Evolutionary conservation across 352 stramenopile species (phyloP).

Genomic region (Phytopythium oedochilum): DNA sequence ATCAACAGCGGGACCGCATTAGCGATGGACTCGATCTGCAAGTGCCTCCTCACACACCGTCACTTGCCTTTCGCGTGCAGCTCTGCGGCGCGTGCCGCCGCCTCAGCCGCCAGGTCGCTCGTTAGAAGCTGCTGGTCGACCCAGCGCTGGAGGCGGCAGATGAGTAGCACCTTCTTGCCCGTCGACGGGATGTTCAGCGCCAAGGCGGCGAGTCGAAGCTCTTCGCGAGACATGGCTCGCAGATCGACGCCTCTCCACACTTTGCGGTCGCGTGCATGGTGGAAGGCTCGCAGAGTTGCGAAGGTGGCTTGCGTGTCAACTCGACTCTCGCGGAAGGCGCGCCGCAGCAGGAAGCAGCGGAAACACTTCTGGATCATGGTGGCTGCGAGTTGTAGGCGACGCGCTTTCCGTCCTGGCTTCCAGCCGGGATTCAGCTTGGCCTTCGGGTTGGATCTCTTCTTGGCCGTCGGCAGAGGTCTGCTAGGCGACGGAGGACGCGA

Average conservation of each 20-base stretch:
- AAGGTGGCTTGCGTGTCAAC: constrained; percentile 44
- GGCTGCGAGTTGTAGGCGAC: constrained; percentile 38
- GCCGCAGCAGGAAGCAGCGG: constrained; percentile 52
- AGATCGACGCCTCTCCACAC: constrained; percentile 59
- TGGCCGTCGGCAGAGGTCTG: neutral
- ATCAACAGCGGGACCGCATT: neutral
- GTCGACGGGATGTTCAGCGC: constrained; percentile 66
- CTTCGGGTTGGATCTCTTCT: constrained; percentile 29
- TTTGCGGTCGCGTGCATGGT: constrained; percentile 38
- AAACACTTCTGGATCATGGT: constrained; percentile 72
- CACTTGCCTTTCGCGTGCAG: constrained; percentile 39
- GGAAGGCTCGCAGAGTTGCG: constrained; percentile 42
- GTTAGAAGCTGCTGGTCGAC: constrained; percentile 57
- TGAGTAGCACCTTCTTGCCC: constrained; percentile 73
- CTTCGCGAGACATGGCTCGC: constrained; percentile 48
- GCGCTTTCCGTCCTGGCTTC: constrained; percentile 29
- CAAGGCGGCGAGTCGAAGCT: constrained; percentile 54
- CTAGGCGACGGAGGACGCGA: constrained; percentile 1
- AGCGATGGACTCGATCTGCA: neutral
- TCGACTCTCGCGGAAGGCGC: constrained; percentile 45
- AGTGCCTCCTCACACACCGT: neutral
- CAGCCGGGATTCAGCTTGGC: constrained; percentile 61
- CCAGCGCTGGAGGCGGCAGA: constrained; percentile 72
- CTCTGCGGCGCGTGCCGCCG: constrained; percentile 46
- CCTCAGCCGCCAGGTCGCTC: constrained; percentile 54